Conservation (phyloP, 2,329 filamentous ascomycete species). For the Botryotinia calthae region DNA sequence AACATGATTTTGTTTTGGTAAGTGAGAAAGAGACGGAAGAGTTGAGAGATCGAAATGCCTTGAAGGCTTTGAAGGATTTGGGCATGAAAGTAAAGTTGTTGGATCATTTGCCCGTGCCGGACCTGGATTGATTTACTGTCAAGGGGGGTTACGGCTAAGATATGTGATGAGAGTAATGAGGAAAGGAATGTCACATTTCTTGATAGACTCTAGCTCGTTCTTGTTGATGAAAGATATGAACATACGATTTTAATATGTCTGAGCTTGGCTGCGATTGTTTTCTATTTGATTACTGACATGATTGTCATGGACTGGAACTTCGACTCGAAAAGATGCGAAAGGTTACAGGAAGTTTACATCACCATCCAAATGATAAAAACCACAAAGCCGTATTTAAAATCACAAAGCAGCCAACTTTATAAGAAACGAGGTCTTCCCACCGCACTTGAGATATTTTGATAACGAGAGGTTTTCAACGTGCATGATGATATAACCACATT, state of each 20-base stretch:
- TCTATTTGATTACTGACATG: background rate
- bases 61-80: constrained; percentile 57
- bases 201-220: background rate
- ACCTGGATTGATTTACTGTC: constrained; percentile 46
- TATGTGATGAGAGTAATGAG: background rate
- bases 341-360: background rate
- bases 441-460: background rate
- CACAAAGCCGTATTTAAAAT: background rate
- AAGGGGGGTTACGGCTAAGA: background rate
- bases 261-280: no score
- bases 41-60: constrained; percentile 63
- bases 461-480: background rate
- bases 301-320: background rate
- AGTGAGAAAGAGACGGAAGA: constrained; percentile 64
- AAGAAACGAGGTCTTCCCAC: background rate
- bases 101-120: constrained; percentile 72
- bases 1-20: constrained; percentile 75
- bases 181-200: background rate
- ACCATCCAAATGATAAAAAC: background rate
- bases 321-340: background rate
- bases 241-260: background rate
- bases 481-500: background rate
- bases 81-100: constrained; percentile 63
- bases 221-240: background rate
- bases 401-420: background rate